Base-by-base conservation (phyloP, 106 monocot species). In the Dioscorea zingiberensis region DNA sequence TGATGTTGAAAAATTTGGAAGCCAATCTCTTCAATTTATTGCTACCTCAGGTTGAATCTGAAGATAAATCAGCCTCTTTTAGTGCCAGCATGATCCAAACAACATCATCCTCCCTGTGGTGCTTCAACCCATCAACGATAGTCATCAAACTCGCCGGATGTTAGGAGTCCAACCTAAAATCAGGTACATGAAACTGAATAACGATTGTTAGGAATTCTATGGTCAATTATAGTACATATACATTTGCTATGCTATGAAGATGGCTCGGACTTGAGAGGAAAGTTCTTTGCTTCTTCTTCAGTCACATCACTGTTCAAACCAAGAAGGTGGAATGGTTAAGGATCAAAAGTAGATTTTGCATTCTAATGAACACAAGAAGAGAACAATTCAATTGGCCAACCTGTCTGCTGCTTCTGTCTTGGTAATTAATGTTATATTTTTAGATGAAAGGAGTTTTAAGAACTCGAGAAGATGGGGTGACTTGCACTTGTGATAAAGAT, bases 321-420 rank as follows among this genome's bases (percentile, higher is more conserved):
- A 48, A 44, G 13, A 32, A 54, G 27, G 21, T 22, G 9, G 13
- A 18, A 60, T 7, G 44, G 63, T 23, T 45, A 19, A 25, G 26
- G 30, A 25, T 38, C 1, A 38, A 38, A 38, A 38, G 10, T 30
- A 30, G 7, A 30, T 30, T 30, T 30, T 30, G 7, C 30, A 2
- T 8, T 8, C 6, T 8, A 38, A 38, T 2, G 4, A 38, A 38
- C 3, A 38, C 9, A 38, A 38, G 38, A 38, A 38, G 38, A 38
- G 38, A 38, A 10, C 38, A 6, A 38, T 38, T 38, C 10, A 47
- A 7, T 29, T 1, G 17, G 28, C 47, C 48, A 54, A 97, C 95
- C 95, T 97, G 77, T 91, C 91, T 3, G 71, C 61, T 19, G 88
- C 85, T 81, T 97, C 95, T 44, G 64, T 72, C 80, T 91, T 91